These are phyloP conservation scores for Globisporangium camurandrum DNA, from an alignment of 352 stramenopile species.

Conservation along the genomic window DNA sequence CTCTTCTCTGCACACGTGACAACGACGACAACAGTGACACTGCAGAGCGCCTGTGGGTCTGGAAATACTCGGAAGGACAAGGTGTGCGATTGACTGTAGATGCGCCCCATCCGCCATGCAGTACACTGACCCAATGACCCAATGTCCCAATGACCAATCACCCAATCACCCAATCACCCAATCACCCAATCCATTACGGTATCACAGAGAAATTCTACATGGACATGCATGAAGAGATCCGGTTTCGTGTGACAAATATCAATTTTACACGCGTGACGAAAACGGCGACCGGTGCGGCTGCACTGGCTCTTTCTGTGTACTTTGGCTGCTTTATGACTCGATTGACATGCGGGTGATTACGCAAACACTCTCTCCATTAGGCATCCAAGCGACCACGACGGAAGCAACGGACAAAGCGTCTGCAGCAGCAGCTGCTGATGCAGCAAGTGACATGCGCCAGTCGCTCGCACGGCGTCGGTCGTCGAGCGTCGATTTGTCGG, in stretches of 20 bases:
- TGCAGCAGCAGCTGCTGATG: slow-evolving; percentile 14
- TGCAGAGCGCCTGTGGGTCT: slow-evolving; percentile 73
- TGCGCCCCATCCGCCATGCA: not conserved
- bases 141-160: too few relatives aligned
- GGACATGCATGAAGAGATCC: slow-evolving; percentile 83
- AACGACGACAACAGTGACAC: slow-evolving; percentile 38
- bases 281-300: slow-evolving; percentile 51
- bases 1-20: not conserved
- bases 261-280: slow-evolving; percentile 87
- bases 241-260: slow-evolving; percentile 83
- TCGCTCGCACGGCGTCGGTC: slow-evolving; percentile 62
- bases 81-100: slow-evolving; percentile 16
- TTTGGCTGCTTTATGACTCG: not conserved
- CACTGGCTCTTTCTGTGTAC: not conserved
- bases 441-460: slow-evolving; percentile 61
- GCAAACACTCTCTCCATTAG: slow-evolving; percentile 8
- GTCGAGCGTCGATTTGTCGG: slow-evolving; percentile 79
- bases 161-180: too few relatives aligned
- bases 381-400: slow-evolving; percentile 80
- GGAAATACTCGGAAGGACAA: slow-evolving; percentile 83
- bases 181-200: not conserved
- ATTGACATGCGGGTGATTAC: not conserved
- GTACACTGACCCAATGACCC: too few relatives aligned
- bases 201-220: slow-evolving; percentile 78
- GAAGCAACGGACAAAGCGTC: slow-evolving; percentile 69